These are phyloP conservation scores for Podosphaera xanthii DNA, from an alignment of 2,329 filamentous ascomycete genomes.

Conservation along the genomic window DNA sequence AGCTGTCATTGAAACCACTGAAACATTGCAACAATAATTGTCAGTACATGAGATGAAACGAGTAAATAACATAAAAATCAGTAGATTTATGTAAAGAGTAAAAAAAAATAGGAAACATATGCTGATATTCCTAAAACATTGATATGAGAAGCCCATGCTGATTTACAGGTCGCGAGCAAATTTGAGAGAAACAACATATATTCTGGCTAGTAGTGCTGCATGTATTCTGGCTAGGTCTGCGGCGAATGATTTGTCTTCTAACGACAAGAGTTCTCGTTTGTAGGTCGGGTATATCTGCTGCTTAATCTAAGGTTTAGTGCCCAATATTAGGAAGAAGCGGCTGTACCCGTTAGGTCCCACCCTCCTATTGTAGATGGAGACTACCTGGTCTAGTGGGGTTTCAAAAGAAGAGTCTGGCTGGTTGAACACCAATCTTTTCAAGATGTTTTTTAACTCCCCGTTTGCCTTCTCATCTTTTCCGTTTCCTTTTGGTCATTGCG, in stretches of 20 bases:
- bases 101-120: too few relatives aligned
- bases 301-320: neutral
- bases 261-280: neutral
- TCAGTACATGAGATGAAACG: too few relatives aligned
- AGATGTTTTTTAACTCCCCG: neutral
- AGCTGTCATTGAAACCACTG: too few relatives aligned
- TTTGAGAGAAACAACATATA: neutral
- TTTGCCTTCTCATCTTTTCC: neutral
- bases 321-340: neutral
- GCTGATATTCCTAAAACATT: too few relatives aligned
- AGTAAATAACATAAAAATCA: too few relatives aligned
- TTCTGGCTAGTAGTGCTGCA: neutral
- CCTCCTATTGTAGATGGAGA: neutral
- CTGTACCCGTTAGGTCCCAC: neutral
- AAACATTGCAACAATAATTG: too few relatives aligned
- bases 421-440: neutral
- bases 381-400: neutral
- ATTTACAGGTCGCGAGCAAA: neutral
- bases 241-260: neutral
- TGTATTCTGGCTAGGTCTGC: neutral
- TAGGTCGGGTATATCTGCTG: neutral
- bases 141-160: too few relatives aligned
- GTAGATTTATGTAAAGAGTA: too few relatives aligned
- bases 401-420: neutral
- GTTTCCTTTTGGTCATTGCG: neutral